phyloP scores from a whole-genome alignment of 2,329 filamentous ascomycete genomes.

The Colletotrichum sp. region DNA sequence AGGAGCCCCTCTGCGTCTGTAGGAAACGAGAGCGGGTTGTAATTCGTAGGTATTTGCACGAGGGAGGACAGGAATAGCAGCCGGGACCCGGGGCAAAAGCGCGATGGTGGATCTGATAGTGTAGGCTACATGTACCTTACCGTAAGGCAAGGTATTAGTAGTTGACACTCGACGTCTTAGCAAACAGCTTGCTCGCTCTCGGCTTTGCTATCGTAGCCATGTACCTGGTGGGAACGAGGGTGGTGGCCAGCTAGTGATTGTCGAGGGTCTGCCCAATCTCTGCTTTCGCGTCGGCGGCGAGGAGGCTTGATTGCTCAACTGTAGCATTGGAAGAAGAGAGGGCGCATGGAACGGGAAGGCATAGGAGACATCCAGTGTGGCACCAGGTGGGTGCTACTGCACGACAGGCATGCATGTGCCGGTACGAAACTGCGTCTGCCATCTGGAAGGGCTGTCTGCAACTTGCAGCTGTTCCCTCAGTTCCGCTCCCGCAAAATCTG shows the following conservation, averaged over 20 bases:
- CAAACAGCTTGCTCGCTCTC: not conserved
- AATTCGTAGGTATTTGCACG: not conserved
- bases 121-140: not conserved
- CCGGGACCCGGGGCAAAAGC: not conserved
- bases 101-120: conserved; percentile 4
- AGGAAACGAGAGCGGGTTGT: not conserved
- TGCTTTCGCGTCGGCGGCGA: not conserved
- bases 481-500: not conserved
- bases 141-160: not conserved
- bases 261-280: not conserved
- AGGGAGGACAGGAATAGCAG: conserved; percentile 17
- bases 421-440: not conserved
- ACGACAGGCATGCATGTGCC: conserved; percentile 1
- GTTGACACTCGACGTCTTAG: not conserved
- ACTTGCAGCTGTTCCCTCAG: not conserved
- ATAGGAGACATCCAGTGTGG: not conserved
- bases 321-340: not conserved
- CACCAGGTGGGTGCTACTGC: not conserved
- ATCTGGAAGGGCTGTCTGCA: not conserved
- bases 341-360: not conserved
- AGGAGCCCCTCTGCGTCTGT: not conserved
- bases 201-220: not conserved
- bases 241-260: not conserved
- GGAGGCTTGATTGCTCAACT: not conserved
- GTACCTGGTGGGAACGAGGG: not conserved